Percentiles rank a stretch among this genome's conserved stretches.
phyloP scores from a whole-genome alignment of 2,329 filamentous ascomycete genomes.

The Magnaporthiopsis incrustans region DNA sequence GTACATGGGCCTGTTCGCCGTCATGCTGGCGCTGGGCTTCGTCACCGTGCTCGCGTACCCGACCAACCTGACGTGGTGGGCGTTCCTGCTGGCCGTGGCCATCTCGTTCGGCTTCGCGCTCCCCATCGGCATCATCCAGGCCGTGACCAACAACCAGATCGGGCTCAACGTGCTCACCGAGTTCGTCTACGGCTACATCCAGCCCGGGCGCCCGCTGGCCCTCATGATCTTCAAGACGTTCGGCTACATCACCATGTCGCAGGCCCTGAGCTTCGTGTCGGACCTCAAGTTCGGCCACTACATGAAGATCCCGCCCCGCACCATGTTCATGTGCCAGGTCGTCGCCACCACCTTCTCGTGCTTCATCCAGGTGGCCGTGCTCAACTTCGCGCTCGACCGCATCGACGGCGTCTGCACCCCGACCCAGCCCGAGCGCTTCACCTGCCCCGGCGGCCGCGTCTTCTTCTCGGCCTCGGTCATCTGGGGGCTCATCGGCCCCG shows the following conservation, averaged over 20 bases:
- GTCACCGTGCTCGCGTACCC: slow-evolving; percentile 50
- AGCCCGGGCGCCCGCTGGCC: slow-evolving; percentile 61
- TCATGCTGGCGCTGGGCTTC: slow-evolving; percentile 46
- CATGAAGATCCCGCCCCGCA: slow-evolving; percentile 61
- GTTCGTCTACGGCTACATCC: slow-evolving; percentile 68
- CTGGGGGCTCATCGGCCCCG: slow-evolving; percentile 58
- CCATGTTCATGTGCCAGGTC: slow-evolving; percentile 59
- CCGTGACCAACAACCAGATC: slow-evolving; percentile 62
- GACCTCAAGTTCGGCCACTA: slow-evolving; percentile 67
- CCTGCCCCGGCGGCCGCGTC: slow-evolving; percentile 54
- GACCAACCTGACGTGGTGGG: slow-evolving; percentile 66
- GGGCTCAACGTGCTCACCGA: slow-evolving; percentile 69
- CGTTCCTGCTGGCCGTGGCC: slow-evolving; percentile 56
- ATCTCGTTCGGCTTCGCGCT: slow-evolving; percentile 58
- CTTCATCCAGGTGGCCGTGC: slow-evolving; percentile 56
- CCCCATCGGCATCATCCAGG: slow-evolving; percentile 62
- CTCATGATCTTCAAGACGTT: slow-evolving; percentile 67
- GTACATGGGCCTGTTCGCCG: slow-evolving; percentile 49
- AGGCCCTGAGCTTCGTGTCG: slow-evolving; percentile 55
- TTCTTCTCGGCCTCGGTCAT: slow-evolving; percentile 59
- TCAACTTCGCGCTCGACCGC: slow-evolving; percentile 51
- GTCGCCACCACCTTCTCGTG: slow-evolving; percentile 59
- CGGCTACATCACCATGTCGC: slow-evolving; percentile 56
- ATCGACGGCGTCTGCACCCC: slow-evolving; percentile 58
- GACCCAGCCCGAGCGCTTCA: slow-evolving; percentile 50